phyloP scores from a whole-genome alignment of 2,329 filamentous ascomycete genomes.

The Aspergillus brunneoviolaceus region DNA sequence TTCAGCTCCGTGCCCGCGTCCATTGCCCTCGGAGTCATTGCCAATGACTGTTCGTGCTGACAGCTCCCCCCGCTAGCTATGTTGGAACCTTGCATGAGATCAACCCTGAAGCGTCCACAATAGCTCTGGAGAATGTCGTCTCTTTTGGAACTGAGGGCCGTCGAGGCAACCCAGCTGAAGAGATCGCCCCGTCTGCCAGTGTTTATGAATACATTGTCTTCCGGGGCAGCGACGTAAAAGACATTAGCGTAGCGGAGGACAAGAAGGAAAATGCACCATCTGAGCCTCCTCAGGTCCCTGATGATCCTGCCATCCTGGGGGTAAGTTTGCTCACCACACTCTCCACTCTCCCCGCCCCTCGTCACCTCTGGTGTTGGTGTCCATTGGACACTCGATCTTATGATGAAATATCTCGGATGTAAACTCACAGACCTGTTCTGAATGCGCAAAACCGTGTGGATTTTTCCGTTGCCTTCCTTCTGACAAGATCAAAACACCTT shows the following conservation, averaged over 20 bases:
- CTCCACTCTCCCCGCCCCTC: background rate
- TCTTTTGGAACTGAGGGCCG: conserved; percentile 94
- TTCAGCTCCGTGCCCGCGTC: conserved; percentile 14
- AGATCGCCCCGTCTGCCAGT: conserved; percentile 79
- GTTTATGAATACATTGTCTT: conserved; percentile 99
- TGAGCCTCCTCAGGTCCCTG: conserved; percentile 74
- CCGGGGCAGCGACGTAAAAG: conserved; percentile 96
- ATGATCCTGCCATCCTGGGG: conserved; percentile 94
- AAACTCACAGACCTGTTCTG: conserved; percentile 75
- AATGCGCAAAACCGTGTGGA: conserved; percentile 95
- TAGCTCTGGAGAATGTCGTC: conserved; percentile 92
- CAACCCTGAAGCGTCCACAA: conserved; percentile 94
- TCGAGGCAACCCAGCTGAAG: conserved; percentile 72
- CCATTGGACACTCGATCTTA: conserved; percentile 24
- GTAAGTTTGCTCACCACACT: conserved; percentile 65
- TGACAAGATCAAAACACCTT: conserved; percentile 57
- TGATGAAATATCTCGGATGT: conserved; percentile 98
- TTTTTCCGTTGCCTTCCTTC: conserved; percentile 99
- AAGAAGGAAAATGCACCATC: conserved; percentile 70
- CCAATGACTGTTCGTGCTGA: conserved; percentile 29
- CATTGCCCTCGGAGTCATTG: conserved; percentile 8
- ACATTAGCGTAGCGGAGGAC: conserved; percentile 86
- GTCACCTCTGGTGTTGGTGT: conserved; percentile 7
- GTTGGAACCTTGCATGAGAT: conserved; percentile 95
- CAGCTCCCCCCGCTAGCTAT: conserved; percentile 61